These are phyloP conservation scores for Cercophora samala DNA, from an alignment of 495 filamentous ascomycete genomes.

Conservation along the genomic window DNA sequence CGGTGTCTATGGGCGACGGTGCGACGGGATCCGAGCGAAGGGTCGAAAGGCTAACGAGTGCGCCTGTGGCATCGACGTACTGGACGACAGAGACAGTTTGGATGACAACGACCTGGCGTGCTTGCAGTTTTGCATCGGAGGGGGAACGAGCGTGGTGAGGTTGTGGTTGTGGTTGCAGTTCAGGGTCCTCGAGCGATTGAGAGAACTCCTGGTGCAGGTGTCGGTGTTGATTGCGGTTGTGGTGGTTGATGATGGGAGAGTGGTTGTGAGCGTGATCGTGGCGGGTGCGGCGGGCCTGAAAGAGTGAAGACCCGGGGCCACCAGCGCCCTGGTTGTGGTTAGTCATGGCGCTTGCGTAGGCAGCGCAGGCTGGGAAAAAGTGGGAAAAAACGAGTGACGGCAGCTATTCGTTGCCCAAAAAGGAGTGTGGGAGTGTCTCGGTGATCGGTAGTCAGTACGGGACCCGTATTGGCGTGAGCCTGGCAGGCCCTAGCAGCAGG, in stretches of 20 bases:
- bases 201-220: conserved; percentile 23
- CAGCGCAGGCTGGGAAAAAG: conserved; percentile 22
- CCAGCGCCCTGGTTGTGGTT: conserved; percentile 32
- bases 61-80: conserved; percentile 47
- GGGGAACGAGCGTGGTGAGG: conserved; percentile 18
- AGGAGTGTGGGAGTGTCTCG: conserved; percentile 10
- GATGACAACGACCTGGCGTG: conserved; percentile 42
- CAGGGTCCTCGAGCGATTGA: conserved; percentile 13
- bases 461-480: conserved; percentile 14
- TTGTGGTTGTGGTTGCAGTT: conserved; percentile 29
- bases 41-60: conserved; percentile 38
- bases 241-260: conserved; percentile 26
- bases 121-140: conserved; percentile 28
- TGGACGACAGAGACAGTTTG: conserved; percentile 50
- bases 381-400: conserved; percentile 16
- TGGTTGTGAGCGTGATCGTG: conserved; percentile 17
- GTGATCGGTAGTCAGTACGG: conserved; percentile 14
- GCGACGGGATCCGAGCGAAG: conserved; percentile 27
- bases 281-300: conserved; percentile 45
- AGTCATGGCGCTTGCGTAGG: conserved; percentile 44
- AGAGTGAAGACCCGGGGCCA: conserved; percentile 49
- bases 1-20: conserved; percentile 9
- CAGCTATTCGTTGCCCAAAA: conserved; percentile 18
- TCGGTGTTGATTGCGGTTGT: conserved; percentile 32
- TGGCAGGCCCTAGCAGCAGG: conserved; percentile 8